phyloP scores from a whole-genome alignment of 495 filamentous ascomycete genomes.

The Platismatia glauca region DNA sequence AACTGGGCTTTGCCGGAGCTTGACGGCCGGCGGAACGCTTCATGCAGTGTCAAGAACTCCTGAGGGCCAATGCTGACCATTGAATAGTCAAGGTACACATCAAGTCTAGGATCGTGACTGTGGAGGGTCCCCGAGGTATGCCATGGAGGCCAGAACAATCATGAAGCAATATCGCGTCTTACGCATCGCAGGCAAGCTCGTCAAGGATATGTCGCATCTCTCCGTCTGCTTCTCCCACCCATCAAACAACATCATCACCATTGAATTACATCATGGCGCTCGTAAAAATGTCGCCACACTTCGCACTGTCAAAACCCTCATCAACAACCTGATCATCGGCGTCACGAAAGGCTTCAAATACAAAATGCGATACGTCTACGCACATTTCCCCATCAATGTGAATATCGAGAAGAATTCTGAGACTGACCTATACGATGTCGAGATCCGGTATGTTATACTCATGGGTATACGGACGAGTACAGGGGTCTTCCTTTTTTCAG shows the following conservation, averaged over 20 bases:
- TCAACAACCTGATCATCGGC: slow-evolving; percentile 96
- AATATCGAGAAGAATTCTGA: slow-evolving; percentile 95
- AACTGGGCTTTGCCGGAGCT: not conserved
- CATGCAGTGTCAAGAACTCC: not conserved
- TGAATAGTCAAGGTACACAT: slow-evolving; percentile 83
- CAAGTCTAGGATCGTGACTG: slow-evolving; percentile 89
- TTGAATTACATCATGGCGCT: slow-evolving; percentile 93
- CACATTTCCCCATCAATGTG: slow-evolving; percentile 99
- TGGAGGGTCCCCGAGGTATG: slow-evolving; percentile 85
- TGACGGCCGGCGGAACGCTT: not conserved
- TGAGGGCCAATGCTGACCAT: slow-evolving; percentile 6
- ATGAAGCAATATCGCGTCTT: not conserved
- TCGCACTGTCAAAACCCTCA: slow-evolving; percentile 91
- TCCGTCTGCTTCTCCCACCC: slow-evolving; percentile 88
- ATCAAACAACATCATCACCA: slow-evolving; percentile 72
- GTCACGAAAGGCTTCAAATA: slow-evolving; percentile 99
- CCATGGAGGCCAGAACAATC: slow-evolving; percentile 7
- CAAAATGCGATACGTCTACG: slow-evolving; percentile 99
- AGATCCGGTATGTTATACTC: slow-evolving; percentile 79
- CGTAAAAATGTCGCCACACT: slow-evolving; percentile 97
- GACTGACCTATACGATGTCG: slow-evolving; percentile 78
- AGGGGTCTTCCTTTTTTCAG: not conserved
- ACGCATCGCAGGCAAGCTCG: slow-evolving; percentile 62
- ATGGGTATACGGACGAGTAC: not conserved
- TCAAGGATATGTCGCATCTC: slow-evolving; percentile 91